A percentile compares a stretch with the other conserved stretches of the same genome.
Evolutionary conservation across 257 asterid genomes (phyloP).

Genomic region (Capsicum chinense): DNA sequence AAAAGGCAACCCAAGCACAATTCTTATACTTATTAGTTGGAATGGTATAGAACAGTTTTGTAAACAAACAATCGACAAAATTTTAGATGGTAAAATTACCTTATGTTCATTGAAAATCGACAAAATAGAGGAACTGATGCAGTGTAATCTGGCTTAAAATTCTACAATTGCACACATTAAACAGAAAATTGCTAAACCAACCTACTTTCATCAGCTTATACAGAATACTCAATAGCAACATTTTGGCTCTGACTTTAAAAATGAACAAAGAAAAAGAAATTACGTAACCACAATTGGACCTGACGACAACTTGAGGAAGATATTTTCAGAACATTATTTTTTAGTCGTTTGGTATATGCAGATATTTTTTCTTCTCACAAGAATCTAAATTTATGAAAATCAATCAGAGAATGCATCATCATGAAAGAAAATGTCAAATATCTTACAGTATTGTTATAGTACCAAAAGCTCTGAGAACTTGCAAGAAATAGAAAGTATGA

Average conservation of each 20-base stretch:
- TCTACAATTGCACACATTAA: conserved; percentile 49
- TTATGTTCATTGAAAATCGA: conserved; percentile 65
- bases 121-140: conserved; percentile 72
- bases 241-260: neutral
- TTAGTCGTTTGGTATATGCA: neutral
- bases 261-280: neutral
- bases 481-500: neutral
- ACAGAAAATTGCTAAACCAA: conserved; percentile 17
- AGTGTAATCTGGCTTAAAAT: conserved; percentile 75
- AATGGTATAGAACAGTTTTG: neutral
- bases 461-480: neutral
- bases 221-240: neutral
- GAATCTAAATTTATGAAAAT: neutral
- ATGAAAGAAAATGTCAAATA: conserved; percentile 19
- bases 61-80: neutral
- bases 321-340: neutral
- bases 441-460: neutral
- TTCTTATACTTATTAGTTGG: neutral
- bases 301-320: conserved; percentile 48
- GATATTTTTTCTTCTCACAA: neutral
- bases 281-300: conserved; percentile 31
- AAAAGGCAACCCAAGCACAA: neutral
- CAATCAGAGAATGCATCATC: neutral
- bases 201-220: neutral
- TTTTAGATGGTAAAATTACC: conserved; percentile 46